Evolutionary conservation across 345 rosid species (phyloP), one percentile per base, ranked within the genome.

Genomic region (Salix dunnii): DNA sequence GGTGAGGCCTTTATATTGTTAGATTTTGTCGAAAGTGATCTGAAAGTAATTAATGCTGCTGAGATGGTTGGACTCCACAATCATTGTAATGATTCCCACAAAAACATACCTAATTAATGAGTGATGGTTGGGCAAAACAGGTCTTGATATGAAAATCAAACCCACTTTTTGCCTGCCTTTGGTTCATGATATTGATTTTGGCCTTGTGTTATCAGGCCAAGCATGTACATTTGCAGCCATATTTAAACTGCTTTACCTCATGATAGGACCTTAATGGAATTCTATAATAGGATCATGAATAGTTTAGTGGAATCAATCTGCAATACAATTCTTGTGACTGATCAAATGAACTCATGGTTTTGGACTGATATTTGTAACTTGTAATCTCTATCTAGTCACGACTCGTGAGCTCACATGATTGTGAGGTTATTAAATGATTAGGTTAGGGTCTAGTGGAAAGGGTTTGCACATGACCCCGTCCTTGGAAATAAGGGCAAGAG

Each of bases 1-100:
- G 79, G 43, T 12, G 43, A 40, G 43, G 72, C 71, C 76, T 49
- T 48, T 28, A 48, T 63, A 43, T 43, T 63, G 31, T 68, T 73
- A 75, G 72, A 51, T 51, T 53, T 30, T n/a, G 21, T 36, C 67
- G 67, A 40, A 12, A 75, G 60, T 68, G 64, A 68, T 68, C 38
- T 36, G 73, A 68, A 63, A 38, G 53, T 9, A 25, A 40, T 40
- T 2, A 11, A 55, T n/a, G 28, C 30, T 28, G n/a, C 23, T 33
- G 78, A 36, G 28, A 58, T 67, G 2, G 5, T 66, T 70, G 53
- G 71, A 51, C 31, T 53, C 25, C 38, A 67, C 67, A 23, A 25
- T 75, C 66, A 13, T 51, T 75, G 14, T 17, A 16, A 51, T 16
- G 25, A 49, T 33, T 49, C 36, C 6, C 25, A 36, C 17, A 36